Evolutionary conservation across 2,329 filamentous ascomycete species (phyloP).

Genomic region (Alternaria solani): DNA sequence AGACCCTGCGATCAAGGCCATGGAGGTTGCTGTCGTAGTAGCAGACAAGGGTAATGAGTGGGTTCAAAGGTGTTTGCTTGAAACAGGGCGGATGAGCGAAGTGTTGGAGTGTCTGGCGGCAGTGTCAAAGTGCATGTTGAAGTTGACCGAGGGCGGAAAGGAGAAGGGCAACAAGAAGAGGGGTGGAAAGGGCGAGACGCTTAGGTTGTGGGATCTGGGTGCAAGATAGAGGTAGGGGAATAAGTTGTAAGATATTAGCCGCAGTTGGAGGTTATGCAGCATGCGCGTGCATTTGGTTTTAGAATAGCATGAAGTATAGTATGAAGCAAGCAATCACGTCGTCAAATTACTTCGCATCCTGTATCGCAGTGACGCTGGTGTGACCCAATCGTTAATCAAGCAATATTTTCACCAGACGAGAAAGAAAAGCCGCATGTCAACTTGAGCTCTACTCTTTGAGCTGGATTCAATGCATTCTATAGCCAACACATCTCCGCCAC

Average conservation of each 20-base stretch:
- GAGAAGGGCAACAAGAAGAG: conserved; percentile 53
- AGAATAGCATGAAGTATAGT: not conserved
- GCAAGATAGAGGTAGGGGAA: conserved; percentile 14
- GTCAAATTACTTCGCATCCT: not conserved
- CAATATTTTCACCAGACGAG: not conserved
- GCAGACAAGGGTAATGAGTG: conserved; percentile 57
- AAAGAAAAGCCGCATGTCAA: not conserved
- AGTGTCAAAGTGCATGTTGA: conserved; percentile 75
- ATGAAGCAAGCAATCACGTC: not conserved
- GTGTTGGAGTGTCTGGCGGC: conserved; percentile 70
- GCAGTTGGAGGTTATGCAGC: not conserved
- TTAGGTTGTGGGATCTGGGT: conserved; percentile 55
- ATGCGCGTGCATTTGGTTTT: not conserved
- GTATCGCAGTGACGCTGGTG: not conserved
- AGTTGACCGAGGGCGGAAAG: conserved; percentile 55
- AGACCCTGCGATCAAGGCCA: conserved; percentile 80
- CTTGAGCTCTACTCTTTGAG: not conserved
- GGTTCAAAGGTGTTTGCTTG: conserved; percentile 50
- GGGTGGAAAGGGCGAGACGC: conserved; percentile 53
- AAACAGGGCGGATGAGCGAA: conserved; percentile 55
- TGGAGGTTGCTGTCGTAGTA: conserved; percentile 82
- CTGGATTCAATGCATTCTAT: not conserved
- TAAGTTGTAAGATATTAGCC: not conserved
- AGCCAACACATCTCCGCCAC: not conserved
- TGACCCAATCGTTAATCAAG: not conserved